Evolutionary conservation across 257 asterid genomes (phyloP), one percentile per base, ranked within the genome.

Genomic region (Ajuga chamaepitys): DNA sequence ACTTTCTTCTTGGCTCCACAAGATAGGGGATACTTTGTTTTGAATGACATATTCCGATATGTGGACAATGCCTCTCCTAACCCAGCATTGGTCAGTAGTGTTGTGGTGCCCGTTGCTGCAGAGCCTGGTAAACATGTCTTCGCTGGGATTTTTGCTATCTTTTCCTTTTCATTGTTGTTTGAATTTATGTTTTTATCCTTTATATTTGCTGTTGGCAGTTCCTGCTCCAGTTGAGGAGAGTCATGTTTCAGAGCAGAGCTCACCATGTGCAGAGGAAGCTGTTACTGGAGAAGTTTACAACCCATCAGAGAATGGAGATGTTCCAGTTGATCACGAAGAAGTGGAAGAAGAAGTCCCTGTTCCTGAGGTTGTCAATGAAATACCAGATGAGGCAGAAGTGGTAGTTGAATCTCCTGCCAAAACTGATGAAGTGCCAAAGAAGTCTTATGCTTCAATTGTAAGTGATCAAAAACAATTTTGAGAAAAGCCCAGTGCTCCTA

Each of bases 1-100:
- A 60, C 85, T 26, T 94, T 94, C 85, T 94, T 89, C 77, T 95
- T 94, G 45, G 99, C 99, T 13, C 97, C 99, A 38, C 99, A 94
- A 71, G 96, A 88, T 53, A 80, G 66, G 48, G 99, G 99, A 24
- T 94, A 81, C 80, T 94, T 84, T 83, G 99, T 94, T 70, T 70
- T 89, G 86, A 94, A 89, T 44, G 99, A 94, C 76, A 82, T 94
- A 62, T 82, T 94, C 55, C 83, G 96, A 20, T 89, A 84, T 58
- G 70, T 93, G 72, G 82, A 80, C 22, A 70, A 58, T 63, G 77
- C 47, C 18, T 16, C 53, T 25, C 75, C 21, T 26, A 77, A 42
- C 53, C 77, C 82, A 1, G 67, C 67, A 10, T 44, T 70, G 54
- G 87, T 62, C 48, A 62, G 57, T 73, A 80, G 79, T 68, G 85